Conservation (phyloP, 2,329 filamentous ascomycete species). For the Periconia sp. region DNA sequence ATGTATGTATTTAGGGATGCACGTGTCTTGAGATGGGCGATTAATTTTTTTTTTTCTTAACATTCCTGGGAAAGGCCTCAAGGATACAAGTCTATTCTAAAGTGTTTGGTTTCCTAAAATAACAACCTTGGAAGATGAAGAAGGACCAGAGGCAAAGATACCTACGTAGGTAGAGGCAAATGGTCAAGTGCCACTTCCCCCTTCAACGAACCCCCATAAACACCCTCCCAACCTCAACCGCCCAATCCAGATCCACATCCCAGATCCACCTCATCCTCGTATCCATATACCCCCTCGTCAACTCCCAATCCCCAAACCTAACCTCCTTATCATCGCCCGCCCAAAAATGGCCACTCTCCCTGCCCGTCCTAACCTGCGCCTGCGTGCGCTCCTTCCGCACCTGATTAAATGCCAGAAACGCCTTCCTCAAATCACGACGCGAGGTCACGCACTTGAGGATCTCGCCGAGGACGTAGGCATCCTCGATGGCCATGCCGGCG, state of each 20-base stretch:
- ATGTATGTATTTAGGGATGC: too few relatives aligned
- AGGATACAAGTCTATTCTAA: too few relatives aligned
- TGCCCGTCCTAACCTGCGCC: background rate
- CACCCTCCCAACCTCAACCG: background rate
- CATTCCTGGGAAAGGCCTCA: too few relatives aligned
- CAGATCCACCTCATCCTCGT: background rate
- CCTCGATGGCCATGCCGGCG: conserved; percentile 59
- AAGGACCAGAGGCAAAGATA: too few relatives aligned
- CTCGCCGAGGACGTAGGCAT: conserved; percentile 50
- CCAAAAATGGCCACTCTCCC: background rate
- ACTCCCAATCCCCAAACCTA: background rate
- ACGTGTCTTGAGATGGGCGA: too few relatives aligned
- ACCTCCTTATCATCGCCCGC: background rate
- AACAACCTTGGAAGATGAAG: too few relatives aligned
- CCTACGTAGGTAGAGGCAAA: too few relatives aligned
- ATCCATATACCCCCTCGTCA: background rate
- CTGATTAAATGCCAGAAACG: conserved; percentile 36
- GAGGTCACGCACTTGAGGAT: conserved; percentile 32
- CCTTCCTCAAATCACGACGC: conserved; percentile 24
- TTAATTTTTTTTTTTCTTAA: too few relatives aligned
- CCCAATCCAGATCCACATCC: background rate
- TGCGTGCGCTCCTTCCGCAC: background rate
- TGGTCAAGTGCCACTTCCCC: too few relatives aligned
- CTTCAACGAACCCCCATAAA: background rate
- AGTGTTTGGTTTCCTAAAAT: too few relatives aligned